A percentile compares a stretch with the other conserved stretches of the same genome.
Evolutionary conservation across 1,284 basidiomycete genomes (phyloP).

Genomic region (Naganishia liquefaciens): DNA sequence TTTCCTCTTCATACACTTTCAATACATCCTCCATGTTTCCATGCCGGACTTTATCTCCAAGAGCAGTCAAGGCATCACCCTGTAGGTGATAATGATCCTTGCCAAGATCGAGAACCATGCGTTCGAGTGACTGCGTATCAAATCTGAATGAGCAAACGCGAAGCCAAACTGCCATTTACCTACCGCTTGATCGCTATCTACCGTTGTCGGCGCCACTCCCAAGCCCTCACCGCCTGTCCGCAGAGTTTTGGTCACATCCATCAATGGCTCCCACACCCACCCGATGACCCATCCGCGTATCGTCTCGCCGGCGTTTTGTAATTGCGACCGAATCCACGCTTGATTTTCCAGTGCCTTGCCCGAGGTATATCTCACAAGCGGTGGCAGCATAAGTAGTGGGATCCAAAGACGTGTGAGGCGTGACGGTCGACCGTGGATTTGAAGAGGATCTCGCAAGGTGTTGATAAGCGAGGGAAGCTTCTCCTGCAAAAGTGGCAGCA

Average conservation of each 20-base stretch:
- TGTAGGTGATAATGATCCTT: constrained; percentile 65
- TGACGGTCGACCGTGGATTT: constrained; percentile 45
- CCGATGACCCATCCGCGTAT: constrained; percentile 72
- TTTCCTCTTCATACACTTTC: constrained; percentile 86
- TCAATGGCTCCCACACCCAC: constrained; percentile 87
- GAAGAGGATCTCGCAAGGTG: constrained; percentile 37
- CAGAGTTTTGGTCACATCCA: constrained; percentile 78
- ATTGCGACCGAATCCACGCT: constrained; percentile 58
- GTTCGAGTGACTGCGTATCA: constrained; percentile 72
- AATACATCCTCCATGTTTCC: constrained; percentile 89
- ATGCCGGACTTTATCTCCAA: constrained; percentile 68
- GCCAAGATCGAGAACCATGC: constrained; percentile 87
- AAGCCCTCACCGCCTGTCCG: constrained; percentile 53
- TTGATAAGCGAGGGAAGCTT: constrained; percentile 41
- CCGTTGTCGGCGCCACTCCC: constrained; percentile 58
- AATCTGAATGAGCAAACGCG: background rate
- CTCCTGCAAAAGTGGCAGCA: constrained; percentile 42
- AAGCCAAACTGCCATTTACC: constrained; percentile 14
- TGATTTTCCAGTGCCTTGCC: constrained; percentile 44
- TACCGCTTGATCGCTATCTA: constrained; percentile 50
- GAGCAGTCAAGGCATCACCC: constrained; percentile 63
- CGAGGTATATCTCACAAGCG: constrained; percentile 40
- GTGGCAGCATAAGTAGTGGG: constrained; percentile 51
- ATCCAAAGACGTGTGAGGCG: constrained; percentile 52
- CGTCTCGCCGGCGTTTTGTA: constrained; percentile 69